These are phyloP conservation scores for Bruguiera hainesii DNA, from an alignment of 441 rosid species.

Conservation along the genomic window DNA sequence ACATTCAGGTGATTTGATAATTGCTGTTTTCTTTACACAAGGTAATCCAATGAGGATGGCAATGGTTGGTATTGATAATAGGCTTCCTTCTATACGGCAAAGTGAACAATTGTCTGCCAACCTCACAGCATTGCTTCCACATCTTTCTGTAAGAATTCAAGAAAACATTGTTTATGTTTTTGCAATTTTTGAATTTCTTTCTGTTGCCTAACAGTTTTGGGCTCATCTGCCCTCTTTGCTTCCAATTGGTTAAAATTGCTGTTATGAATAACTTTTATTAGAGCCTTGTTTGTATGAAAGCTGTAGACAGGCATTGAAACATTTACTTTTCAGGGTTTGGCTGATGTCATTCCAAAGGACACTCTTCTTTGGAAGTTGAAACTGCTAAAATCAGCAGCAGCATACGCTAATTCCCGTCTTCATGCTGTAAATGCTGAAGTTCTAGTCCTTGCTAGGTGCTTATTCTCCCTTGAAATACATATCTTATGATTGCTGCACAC, in stretches of 20 bases:
- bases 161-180: not conserved
- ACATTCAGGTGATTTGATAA: not conserved
- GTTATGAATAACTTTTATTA: too few species aligned
- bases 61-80: conserved; percentile 41
- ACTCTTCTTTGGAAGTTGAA: conserved; percentile 62
- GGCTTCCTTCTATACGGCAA: conserved; percentile 45
- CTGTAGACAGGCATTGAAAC: not conserved
- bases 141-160: conserved; percentile 53
- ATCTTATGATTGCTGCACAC: not conserved
- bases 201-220: not conserved
- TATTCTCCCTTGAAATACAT: not conserved
- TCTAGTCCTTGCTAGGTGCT: conserved; percentile 52
- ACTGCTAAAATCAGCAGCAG: conserved; percentile 50
- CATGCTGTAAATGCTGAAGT: conserved; percentile 60
- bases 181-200: not conserved
- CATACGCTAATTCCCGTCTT: conserved; percentile 56
- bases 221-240: not conserved
- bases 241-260: not conserved
- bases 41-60: conserved; percentile 89
- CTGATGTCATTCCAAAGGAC: conserved; percentile 47
- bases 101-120: conserved; percentile 45
- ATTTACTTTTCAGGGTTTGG: conserved; percentile 37
- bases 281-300: not conserved
- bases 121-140: conserved; percentile 60
- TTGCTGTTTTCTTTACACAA: conserved; percentile 24